Percentiles rank a stretch among this genome's conserved stretches.
phyloP scores from a whole-genome alignment of 129 eudicot genomes.

The Kitagawia praeruptora region DNA sequence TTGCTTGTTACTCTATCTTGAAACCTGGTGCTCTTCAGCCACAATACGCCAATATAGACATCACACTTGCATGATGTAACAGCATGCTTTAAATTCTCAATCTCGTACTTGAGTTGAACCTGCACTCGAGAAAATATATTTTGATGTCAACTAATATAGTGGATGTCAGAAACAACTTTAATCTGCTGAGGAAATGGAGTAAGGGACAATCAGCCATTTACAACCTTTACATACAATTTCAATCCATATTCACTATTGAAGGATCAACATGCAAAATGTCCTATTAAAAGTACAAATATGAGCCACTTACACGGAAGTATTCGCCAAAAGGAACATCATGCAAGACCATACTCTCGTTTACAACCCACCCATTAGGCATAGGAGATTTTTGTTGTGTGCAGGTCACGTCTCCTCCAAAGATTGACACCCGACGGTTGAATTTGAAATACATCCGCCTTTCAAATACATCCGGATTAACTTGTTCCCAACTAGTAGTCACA shows the following conservation, averaged over 20 bases:
- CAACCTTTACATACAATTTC: neutral
- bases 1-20: slow-evolving; percentile 51
- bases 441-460: slow-evolving; percentile 65
- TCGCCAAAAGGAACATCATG: slow-evolving; percentile 73
- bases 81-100: slow-evolving; percentile 20
- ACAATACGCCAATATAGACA: slow-evolving; percentile 50
- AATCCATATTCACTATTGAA: neutral
- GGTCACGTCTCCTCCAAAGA: slow-evolving; percentile 87
- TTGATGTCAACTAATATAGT: neutral
- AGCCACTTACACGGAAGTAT: slow-evolving; percentile 58
- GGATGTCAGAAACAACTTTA: neutral
- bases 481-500: slow-evolving; percentile 61
- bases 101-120: slow-evolving; percentile 57
- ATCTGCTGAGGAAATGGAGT: neutral
- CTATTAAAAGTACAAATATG: neutral
- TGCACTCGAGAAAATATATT: slow-evolving; percentile 9
- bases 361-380: slow-evolving; percentile 43
- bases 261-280: neutral
- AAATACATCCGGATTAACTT: slow-evolving; percentile 17
- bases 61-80: slow-evolving; percentile 46
- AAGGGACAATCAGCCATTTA: neutral
- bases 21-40: slow-evolving; percentile 68
- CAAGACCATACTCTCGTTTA: slow-evolving; percentile 56
- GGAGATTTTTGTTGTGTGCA: slow-evolving; percentile 60
- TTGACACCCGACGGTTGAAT: slow-evolving; percentile 50